These are phyloP conservation scores for Gillenia trifoliata DNA, from an alignment of 306 rosid genomes.

Conservation along the genomic window DNA sequence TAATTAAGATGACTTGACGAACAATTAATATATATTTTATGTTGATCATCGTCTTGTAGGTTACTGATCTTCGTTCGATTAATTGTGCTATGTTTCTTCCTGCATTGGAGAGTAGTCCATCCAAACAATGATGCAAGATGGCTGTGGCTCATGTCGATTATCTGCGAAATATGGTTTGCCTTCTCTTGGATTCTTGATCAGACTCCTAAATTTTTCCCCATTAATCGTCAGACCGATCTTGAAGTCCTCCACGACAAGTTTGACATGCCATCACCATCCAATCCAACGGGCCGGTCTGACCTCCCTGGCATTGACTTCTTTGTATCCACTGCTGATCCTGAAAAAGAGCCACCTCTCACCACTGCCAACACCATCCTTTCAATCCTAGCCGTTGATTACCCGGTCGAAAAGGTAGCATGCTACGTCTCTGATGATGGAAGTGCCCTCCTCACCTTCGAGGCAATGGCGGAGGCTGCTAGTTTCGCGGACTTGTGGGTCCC, in stretches of 20 bases:
- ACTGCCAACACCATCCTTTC: conserved; percentile 93
- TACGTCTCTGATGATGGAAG: conserved; percentile 93
- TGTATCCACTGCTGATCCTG: conserved; percentile 90
- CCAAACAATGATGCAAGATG: conserved; percentile 77
- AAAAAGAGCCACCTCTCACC: conserved; percentile 85
- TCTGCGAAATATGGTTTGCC: conserved; percentile 93
- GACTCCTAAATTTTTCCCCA: conserved; percentile 76
- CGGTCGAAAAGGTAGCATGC: conserved; percentile 78
- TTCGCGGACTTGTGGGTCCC: conserved; percentile 95
- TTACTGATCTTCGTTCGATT: conserved; percentile 52
- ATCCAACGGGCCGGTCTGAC: conserved; percentile 47
- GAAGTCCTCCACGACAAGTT: conserved; percentile 67
- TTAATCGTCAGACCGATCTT: conserved; percentile 71
- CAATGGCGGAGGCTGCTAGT: conserved; percentile 93
- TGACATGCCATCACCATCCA: conserved; percentile 51
- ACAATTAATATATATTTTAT: neutral
- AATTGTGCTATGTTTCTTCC: conserved; percentile 52
- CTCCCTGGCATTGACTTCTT: conserved; percentile 62
- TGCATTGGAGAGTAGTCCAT: conserved; percentile 67
- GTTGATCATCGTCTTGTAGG: conserved; percentile 26
- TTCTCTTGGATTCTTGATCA: conserved; percentile 93
- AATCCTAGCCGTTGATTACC: conserved; percentile 78
- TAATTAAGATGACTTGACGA: neutral
- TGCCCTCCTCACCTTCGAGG: conserved; percentile 75
- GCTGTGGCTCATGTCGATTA: conserved; percentile 80